Evolutionary conservation across 2,329 filamentous ascomycete genomes (phyloP).

Genomic region (Aspergillus sp.): DNA sequence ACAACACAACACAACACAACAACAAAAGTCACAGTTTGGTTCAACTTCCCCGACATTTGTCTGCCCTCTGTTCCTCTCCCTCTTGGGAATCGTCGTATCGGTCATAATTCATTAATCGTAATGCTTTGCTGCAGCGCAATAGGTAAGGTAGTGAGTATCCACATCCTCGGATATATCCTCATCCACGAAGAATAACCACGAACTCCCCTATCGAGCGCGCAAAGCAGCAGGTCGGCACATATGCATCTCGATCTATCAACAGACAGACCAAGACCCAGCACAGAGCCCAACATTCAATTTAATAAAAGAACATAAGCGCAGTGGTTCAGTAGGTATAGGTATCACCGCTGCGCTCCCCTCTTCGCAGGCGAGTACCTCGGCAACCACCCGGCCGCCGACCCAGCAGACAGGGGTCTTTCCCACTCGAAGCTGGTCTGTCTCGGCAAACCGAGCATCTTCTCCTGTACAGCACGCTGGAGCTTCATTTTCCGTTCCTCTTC

Average conservation of each 20-base stretch:
- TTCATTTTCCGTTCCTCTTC: constrained; percentile 22
- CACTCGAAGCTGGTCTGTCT: constrained; percentile 25
- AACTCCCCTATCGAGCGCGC: no score
- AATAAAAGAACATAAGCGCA: no score
- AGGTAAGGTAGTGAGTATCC: no score
- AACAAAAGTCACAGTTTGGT: neutral
- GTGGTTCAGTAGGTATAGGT: neutral
- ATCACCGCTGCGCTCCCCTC: neutral
- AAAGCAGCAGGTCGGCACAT: no score
- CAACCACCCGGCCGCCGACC: neutral
- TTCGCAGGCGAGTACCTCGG: constrained; percentile 19
- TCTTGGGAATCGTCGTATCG: neutral
- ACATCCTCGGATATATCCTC: no score
- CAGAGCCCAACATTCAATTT: accelerated
- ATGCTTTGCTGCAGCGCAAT: no score
- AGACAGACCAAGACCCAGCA: no score
- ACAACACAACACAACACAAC: neutral
- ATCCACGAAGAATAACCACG: no score
- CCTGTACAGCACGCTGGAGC: constrained; percentile 25
- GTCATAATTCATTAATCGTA: neutral
- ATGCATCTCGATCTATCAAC: no score
- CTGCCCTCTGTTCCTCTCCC: neutral
- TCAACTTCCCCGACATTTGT: neutral
- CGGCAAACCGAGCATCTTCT: constrained; percentile 29
- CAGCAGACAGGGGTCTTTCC: constrained; percentile 14